These are phyloP conservation scores for Tricholoma sp. DNA, from an alignment of 768 basidiomycete species.

Conservation along the genomic window DNA sequence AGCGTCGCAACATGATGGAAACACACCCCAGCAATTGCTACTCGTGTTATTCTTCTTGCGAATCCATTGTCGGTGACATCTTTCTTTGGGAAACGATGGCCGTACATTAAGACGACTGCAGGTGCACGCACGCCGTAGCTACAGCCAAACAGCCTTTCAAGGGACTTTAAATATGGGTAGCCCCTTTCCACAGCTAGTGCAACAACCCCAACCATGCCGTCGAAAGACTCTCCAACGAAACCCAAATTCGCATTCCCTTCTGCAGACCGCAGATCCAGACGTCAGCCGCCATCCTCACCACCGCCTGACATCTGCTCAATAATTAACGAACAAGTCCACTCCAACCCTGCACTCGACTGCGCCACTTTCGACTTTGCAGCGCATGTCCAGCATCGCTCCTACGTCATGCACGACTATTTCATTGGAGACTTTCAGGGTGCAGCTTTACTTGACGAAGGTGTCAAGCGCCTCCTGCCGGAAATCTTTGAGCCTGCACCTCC, in stretches of 20 bases:
- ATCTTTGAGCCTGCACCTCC: conserved; percentile 6
- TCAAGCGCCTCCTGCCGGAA: conserved; percentile 21
- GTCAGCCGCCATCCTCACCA: conserved; percentile 1
- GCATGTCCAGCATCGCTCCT: conserved; percentile 20
- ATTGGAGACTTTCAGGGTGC: conserved; percentile 19
- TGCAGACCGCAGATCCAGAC: conserved; percentile 7
- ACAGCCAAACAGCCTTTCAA: background rate
- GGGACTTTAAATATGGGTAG: background rate
- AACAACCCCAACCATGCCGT: conserved; percentile 7
- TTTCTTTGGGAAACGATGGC: background rate
- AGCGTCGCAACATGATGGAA: conserved; percentile 3
- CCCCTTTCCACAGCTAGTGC: background rate
- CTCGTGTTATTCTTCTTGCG: conserved; percentile 2
- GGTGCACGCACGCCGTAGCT: background rate
- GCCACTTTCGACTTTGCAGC: conserved; percentile 24
- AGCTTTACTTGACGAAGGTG: conserved; percentile 26
- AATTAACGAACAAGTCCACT: conserved; percentile 18
- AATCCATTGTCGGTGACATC: background rate
- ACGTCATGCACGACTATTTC: conserved; percentile 18
- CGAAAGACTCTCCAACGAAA: background rate
- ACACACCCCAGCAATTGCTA: background rate
- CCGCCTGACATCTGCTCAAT: conserved; percentile 13
- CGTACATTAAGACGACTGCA: background rate
- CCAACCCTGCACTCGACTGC: conserved; percentile 17
- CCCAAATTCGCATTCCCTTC: background rate